Evolutionary conservation across 345 rosid genomes (phyloP), one percentile per base, ranked within the genome.

Genomic region (Aquilaria sinensis): DNA sequence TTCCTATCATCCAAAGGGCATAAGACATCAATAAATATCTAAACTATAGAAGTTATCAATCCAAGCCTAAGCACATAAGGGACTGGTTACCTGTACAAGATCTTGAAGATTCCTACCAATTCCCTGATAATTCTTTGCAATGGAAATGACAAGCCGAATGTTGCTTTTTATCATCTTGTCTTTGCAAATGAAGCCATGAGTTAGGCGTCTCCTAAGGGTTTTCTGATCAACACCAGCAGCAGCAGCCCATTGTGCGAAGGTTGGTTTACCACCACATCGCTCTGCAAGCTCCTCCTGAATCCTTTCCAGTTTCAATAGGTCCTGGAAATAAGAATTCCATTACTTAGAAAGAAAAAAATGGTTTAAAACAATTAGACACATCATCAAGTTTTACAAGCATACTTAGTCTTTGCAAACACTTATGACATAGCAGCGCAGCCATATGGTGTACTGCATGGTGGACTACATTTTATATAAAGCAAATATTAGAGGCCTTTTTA

Each of bases 151-250:
- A 50, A 94, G 99, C 64, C 99, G 83, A 57, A 90, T 80, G 78
- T 94, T 94, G 83, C 91, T 85, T 82, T 82, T 94, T 48, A 94
- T 82, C 97, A 94, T 94, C 75, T 63, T 94, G 73, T 94, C 96
- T 70, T 88, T 94, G 85, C 99, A 94, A 67, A 67, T 16, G 31
- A 49, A 56, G 51, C 96, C 99, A 66, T 90, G 51, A 73, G 75
- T 71, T 71, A 94, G 63, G 64, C 93, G 96, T 63, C 53, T 80
- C 72, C 91, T 81, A 62, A 94, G 76, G 62, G 92, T 79, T 71
- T 66, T 82, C 68, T 76, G 83, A 70, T 88, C 95, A 13, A 85
- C 85, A 68, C 91, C 89, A 54, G 95, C 97, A 45, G 96, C 97
- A 62, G 93, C 80, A 54, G 99, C 97, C 99, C 96, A 94, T 64